Evolutionary conservation across 2,329 filamentous ascomycete genomes (phyloP).

Genomic region (Dothiorella sarmentorum): DNA sequence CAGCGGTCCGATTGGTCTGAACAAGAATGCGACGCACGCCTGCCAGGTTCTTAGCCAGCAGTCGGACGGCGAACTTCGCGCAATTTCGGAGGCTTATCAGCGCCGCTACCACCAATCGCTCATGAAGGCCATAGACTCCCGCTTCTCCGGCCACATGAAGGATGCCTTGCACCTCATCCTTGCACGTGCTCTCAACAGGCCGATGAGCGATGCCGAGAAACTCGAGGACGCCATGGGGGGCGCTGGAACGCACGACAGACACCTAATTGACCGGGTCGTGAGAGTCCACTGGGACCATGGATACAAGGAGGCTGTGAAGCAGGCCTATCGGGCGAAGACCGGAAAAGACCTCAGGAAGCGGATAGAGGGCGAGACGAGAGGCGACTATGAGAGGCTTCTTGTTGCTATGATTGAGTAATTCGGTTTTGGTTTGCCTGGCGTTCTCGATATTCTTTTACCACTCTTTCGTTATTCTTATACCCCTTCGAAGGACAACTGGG

Average conservation of each 20-base stretch:
- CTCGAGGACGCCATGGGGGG: slow-evolving; percentile 89
- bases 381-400: slow-evolving; percentile 76
- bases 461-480: background rate
- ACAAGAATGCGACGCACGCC: slow-evolving; percentile 72
- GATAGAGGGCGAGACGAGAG: slow-evolving; percentile 79
- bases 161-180: slow-evolving; percentile 77
- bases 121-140: slow-evolving; percentile 69
- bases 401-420: slow-evolving; percentile 56
- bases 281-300: slow-evolving; percentile 77
- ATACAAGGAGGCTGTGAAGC: slow-evolving; percentile 73
- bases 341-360: slow-evolving; percentile 63
- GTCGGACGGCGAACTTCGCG: slow-evolving; percentile 79
- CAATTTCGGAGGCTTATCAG: slow-evolving; percentile 72
- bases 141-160: slow-evolving; percentile 92
- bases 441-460: background rate
- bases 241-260: slow-evolving; percentile 77
- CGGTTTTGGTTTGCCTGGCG: background rate
- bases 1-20: slow-evolving; percentile 49
- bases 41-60: slow-evolving; percentile 73
- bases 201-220: slow-evolving; percentile 74
- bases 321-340: slow-evolving; percentile 71
- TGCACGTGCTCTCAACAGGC: slow-evolving; percentile 72
- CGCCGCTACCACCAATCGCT: slow-evolving; percentile 69
- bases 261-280: slow-evolving; percentile 74
- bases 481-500: background rate